Percentiles rank a stretch among this genome's conserved stretches.
Conservation (phyloP, 176 grass and related monocot genomes). For the Musa acuminata region DNA sequence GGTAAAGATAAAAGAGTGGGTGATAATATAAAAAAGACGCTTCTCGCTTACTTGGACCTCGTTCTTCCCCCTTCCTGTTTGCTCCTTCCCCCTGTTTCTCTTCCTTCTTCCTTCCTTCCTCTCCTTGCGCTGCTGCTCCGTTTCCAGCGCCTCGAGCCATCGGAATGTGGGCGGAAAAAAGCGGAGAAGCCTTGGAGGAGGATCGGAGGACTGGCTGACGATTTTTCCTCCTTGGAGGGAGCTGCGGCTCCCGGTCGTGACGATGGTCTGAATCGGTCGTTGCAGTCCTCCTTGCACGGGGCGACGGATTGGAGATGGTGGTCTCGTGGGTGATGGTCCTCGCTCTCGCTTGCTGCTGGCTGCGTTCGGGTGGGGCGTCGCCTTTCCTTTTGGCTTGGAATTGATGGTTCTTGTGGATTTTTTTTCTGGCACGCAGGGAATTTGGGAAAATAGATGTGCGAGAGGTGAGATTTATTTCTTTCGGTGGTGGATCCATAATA, state of each 20-base stretch:
- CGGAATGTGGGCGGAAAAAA: background rate
- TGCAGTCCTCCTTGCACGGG: background rate
- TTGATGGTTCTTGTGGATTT: background rate
- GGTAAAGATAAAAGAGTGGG: background rate
- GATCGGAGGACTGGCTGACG: background rate
- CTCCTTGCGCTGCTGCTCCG: background rate
- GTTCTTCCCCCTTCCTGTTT: background rate
- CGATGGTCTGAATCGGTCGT: background rate
- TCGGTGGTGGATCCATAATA: background rate
- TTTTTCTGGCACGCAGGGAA: background rate
- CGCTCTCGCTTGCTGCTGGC: too few relatives aligned
- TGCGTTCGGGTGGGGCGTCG: too few relatives aligned
- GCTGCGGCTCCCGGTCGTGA: background rate
- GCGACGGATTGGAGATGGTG: background rate
- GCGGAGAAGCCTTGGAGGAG: background rate
- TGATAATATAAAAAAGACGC: background rate
- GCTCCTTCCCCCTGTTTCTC: background rate
- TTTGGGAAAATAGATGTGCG: background rate
- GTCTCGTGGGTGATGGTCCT: too few relatives aligned
- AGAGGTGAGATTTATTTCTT: background rate
- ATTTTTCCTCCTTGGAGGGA: background rate
- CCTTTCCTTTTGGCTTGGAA: too few relatives aligned
- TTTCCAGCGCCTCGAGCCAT: background rate
- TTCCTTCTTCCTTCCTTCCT: background rate
- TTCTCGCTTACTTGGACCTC: background rate